A percentile compares a stretch with the other conserved stretches of the same genome.
Evolutionary conservation across 305 asterid genomes (phyloP).

Genomic region (Fraxinus greggii): DNA sequence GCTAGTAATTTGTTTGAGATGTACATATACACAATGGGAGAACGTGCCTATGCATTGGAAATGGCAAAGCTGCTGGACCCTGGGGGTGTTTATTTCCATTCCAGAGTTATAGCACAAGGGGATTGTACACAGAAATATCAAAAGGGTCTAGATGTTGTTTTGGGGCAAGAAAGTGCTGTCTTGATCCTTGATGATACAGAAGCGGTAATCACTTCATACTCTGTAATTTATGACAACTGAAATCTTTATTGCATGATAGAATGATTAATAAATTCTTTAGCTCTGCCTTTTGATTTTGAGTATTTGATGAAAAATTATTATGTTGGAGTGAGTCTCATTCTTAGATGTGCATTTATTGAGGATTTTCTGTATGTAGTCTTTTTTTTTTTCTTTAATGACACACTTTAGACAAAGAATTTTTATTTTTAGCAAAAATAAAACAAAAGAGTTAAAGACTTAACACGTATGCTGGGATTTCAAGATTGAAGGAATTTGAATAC

Average conservation of each 20-base stretch:
- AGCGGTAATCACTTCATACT: slow-evolving; percentile 42
- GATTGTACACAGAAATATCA: slow-evolving; percentile 78
- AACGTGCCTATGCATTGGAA: slow-evolving; percentile 81
- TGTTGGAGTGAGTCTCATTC: background rate
- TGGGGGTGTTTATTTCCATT: slow-evolving; percentile 56
- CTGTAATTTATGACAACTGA: background rate
- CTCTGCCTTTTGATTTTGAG: background rate
- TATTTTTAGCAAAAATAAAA: background rate
- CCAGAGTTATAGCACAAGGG: slow-evolving; percentile 83
- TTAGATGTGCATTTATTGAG: background rate
- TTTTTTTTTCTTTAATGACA: background rate
- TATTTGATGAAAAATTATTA: background rate
- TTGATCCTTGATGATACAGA: slow-evolving; percentile 93
- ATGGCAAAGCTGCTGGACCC: slow-evolving; percentile 91
- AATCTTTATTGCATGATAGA: background rate
- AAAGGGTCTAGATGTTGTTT: slow-evolving; percentile 85
- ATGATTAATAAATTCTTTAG: background rate
- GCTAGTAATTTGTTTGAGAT: slow-evolving; percentile 78
- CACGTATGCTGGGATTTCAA: background rate
- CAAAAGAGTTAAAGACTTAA: background rate
- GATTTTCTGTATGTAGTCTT: background rate
- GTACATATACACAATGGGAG: slow-evolving; percentile 96
- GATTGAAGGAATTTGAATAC: background rate
- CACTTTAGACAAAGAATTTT: background rate
- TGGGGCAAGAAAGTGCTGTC: slow-evolving; percentile 85